These are phyloP conservation scores for Platanthera zijinensis DNA, from an alignment of 106 monocot genomes.

Conservation along the genomic window DNA sequence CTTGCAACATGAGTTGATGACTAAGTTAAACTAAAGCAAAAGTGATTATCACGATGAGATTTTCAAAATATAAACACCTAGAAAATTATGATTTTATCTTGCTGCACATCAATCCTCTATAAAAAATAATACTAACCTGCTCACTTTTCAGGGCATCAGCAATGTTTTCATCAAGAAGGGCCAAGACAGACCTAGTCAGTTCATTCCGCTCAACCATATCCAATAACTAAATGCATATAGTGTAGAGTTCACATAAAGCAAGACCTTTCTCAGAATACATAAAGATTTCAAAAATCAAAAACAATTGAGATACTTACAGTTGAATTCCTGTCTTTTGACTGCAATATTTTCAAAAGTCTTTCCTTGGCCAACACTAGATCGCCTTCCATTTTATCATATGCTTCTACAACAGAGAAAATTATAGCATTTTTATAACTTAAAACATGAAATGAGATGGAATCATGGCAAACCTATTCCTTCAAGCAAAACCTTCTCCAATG, in stretches of 20 bases:
- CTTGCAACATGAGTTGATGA: neutral
- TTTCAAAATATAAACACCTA: neutral
- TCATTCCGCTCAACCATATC: constrained; percentile 93
- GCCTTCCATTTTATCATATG: constrained; percentile 78
- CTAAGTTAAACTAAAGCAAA: neutral
- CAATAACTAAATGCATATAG: constrained; percentile 36
- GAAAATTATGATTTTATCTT: neutral
- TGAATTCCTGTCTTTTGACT: constrained; percentile 75
- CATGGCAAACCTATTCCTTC: constrained; percentile 71
- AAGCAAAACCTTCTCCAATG: constrained; percentile 82
- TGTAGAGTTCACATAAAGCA: neutral
- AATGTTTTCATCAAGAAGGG: constrained; percentile 96
- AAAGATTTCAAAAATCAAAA: neutral
- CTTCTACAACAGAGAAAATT: constrained; percentile 38
- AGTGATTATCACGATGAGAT: neutral
- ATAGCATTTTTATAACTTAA: neutral
- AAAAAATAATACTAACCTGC: constrained; percentile 40
- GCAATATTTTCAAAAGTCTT: constrained; percentile 63
- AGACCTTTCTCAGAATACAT: neutral
- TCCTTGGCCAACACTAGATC: constrained; percentile 69
- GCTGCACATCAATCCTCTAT: neutral
- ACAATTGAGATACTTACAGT: constrained; percentile 49
- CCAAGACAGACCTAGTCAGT: constrained; percentile 62
- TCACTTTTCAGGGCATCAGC: constrained; percentile 53
- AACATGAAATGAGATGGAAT: neutral